Evolutionary conservation across 2,329 filamentous ascomycete species (phyloP).

Genomic region (Monilinia fructigena): DNA sequence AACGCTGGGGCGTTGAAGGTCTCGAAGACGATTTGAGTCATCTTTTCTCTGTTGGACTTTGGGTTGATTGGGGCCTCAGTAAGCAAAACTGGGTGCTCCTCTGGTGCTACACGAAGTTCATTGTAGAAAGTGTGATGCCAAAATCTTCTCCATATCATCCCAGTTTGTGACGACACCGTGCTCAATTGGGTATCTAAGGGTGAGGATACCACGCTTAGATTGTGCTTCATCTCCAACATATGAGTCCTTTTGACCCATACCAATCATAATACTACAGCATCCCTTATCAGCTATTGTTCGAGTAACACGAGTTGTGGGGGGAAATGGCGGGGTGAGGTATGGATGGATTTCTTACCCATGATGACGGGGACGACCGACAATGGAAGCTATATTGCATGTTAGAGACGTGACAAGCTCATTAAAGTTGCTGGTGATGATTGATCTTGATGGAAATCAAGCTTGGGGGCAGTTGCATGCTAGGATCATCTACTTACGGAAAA

Average conservation of each 20-base stretch:
- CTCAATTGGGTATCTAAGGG: constrained; percentile 98
- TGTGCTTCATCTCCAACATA: constrained; percentile 99
- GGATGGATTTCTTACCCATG: constrained; percentile 75
- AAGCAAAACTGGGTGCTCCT: constrained; percentile 99
- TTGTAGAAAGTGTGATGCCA: constrained; percentile 99
- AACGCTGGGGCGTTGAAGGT: constrained; percentile 99
- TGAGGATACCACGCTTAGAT: constrained; percentile 99
- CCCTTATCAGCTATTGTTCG: constrained; percentile 36
- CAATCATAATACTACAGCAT: constrained; percentile 91
- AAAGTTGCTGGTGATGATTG: background rate
- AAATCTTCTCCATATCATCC: constrained; percentile 99
- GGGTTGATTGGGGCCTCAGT: constrained; percentile 99
- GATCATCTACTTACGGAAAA: constrained; percentile 86
- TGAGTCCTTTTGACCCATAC: constrained; percentile 99
- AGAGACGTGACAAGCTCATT: constrained; percentile 24
- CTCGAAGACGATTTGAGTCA: constrained; percentile 99
- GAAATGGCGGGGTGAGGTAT: constrained; percentile 30
- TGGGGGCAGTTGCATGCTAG: constrained; percentile 31
- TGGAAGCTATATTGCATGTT: constrained; percentile 68
- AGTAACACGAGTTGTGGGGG: constrained; percentile 24
- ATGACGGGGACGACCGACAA: constrained; percentile 98
- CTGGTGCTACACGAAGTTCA: constrained; percentile 98
- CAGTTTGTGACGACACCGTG: constrained; percentile 99
- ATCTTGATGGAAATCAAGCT: constrained; percentile 7
- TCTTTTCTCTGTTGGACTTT: constrained; percentile 99